phyloP scores from a whole-genome alignment of 306 rosid genomes.

The Echinosophora koreensis region DNA sequence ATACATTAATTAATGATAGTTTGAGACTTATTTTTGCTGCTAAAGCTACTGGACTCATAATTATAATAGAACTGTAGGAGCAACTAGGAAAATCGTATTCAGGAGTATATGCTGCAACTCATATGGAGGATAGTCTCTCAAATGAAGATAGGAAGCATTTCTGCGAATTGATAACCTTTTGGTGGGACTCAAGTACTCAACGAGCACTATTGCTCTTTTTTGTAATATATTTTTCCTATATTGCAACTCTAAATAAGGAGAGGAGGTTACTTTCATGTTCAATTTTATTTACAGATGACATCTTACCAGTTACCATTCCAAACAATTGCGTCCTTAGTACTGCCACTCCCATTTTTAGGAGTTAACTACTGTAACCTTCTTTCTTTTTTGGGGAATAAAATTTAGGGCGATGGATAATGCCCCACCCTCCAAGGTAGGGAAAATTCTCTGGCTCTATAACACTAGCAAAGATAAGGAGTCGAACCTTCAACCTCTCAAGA shows the following conservation, averaged over 20 bases:
- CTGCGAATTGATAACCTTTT: conserved; percentile 23
- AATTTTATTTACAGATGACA: conserved; percentile 3
- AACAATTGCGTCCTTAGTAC: background rate
- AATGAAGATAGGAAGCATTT: conserved; percentile 45
- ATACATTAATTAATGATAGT: background rate
- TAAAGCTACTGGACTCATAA: conserved; percentile 18
- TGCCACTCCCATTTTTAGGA: too few species aligned
- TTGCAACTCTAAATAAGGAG: conserved; percentile 27
- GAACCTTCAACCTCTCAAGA: too few species aligned
- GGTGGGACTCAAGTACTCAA: conserved; percentile 23
- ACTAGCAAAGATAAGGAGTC: too few species aligned
- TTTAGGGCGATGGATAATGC: too few species aligned
- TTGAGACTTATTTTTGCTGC: conserved; percentile 20
- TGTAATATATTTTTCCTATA: conserved; percentile 25
- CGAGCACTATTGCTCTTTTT: conserved; percentile 29
- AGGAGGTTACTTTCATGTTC: background rate
- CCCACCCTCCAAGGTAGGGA: too few species aligned
- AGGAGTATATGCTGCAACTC: conserved; percentile 41
- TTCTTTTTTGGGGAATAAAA: too few species aligned
- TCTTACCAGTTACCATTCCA: background rate
- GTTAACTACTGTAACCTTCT: too few species aligned
- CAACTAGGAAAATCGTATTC: conserved; percentile 37
- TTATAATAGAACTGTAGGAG: conserved; percentile 47
- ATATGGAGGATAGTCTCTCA: conserved; percentile 37
- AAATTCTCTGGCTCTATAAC: too few species aligned